Percentiles rank a stretch among this genome's conserved stretches.
Evolutionary conservation across 208 protist species (phyloP).

Genomic region (Willaertia magna): DNA sequence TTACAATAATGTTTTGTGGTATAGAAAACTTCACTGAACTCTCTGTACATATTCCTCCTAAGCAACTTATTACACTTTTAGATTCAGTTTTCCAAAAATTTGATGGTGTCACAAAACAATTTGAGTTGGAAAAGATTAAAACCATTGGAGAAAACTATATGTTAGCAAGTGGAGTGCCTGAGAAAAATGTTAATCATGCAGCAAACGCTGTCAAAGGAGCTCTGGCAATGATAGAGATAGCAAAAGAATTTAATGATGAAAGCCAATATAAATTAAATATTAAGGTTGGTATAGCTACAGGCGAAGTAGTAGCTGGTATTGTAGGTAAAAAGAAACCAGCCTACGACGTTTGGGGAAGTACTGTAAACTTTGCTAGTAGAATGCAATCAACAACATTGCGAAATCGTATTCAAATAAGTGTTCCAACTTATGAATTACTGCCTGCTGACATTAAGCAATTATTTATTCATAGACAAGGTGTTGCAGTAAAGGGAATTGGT

Average conservation of each 20-base stretch:
- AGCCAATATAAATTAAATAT: background rate
- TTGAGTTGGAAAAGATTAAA: slow-evolving; percentile 13
- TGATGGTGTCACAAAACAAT: background rate
- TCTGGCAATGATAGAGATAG: background rate
- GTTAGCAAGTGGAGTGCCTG: background rate
- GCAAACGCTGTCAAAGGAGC: background rate
- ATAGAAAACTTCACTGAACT: slow-evolving; percentile 4
- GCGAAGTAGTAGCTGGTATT: slow-evolving; percentile 3
- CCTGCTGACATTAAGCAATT: background rate
- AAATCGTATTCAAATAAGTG: background rate
- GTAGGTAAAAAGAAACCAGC: slow-evolving; percentile 1
- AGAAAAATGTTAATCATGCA: background rate
- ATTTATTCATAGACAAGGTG: background rate
- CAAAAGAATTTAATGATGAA: background rate
- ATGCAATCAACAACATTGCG: background rate
- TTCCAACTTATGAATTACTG: background rate
- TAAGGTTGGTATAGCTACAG: slow-evolving; percentile 1
- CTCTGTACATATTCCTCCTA: background rate
- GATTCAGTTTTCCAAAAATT: slow-evolving; percentile 12
- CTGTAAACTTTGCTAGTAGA: slow-evolving; percentile 12
- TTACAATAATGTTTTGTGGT: background rate
- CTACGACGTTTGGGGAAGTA: slow-evolving; percentile 11
- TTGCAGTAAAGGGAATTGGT: background rate
- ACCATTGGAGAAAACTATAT: slow-evolving; percentile 14
- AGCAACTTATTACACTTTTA: background rate